phyloP scores from a whole-genome alignment of 495 filamentous ascomycete genomes.

The Oleoguttula mirabilis region DNA sequence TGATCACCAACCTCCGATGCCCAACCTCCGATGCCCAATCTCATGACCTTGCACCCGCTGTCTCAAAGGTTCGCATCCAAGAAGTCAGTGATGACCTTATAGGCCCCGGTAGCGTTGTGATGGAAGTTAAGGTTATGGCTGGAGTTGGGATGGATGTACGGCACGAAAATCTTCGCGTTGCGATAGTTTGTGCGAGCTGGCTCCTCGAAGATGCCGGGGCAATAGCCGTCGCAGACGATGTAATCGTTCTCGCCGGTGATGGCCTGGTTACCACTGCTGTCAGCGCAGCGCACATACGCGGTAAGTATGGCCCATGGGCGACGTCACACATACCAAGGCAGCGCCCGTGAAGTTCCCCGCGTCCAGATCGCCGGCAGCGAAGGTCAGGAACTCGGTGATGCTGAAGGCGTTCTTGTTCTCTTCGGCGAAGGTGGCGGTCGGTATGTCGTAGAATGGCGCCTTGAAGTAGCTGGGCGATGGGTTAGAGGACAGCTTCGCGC shows the following conservation, averaged over 20 bases:
- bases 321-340: too few species aligned
- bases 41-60: too few species aligned
- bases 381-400: slow-evolving; percentile 24
- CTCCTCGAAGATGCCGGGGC: slow-evolving; percentile 13
- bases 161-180: slow-evolving; percentile 21
- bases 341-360: slow-evolving; percentile 1
- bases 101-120: too few species aligned
- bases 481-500: too few species aligned
- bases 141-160: slow-evolving; percentile 16
- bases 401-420: slow-evolving; percentile 24
- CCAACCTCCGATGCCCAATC: too few species aligned
- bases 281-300: too few species aligned
- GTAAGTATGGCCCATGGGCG: too few species aligned
- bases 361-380: background rate
- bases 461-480: slow-evolving; percentile 34
- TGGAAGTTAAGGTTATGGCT: slow-evolving; percentile 22
- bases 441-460: slow-evolving; percentile 22
- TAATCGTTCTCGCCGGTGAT: slow-evolving; percentile 29
- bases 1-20: too few species aligned
- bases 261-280: too few species aligned
- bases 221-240: slow-evolving; percentile 27
- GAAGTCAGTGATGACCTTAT: too few species aligned
- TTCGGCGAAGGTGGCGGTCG: slow-evolving; percentile 24
- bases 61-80: too few species aligned
- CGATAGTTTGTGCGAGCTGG: slow-evolving; percentile 8